A percentile compares a stretch with the other conserved stretches of the same genome.
phyloP scores from a whole-genome alignment of 805 yeast species.

The Sugiyamaella lignohabitans region DNA sequence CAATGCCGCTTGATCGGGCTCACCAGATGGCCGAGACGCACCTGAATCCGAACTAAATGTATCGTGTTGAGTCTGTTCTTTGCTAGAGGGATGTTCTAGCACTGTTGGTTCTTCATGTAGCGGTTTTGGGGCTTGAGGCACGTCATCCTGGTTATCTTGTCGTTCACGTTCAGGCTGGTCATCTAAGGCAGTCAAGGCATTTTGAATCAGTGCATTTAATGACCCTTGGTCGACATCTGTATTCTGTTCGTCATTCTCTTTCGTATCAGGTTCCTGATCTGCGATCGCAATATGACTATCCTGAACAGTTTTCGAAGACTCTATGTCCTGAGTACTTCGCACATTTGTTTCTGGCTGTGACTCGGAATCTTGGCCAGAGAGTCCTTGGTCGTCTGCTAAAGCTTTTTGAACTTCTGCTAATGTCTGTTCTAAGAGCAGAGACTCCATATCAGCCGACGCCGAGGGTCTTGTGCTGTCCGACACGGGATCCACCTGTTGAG shows the following conservation, averaged over 20 bases:
- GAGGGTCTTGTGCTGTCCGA: no score
- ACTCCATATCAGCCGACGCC: not conserved
- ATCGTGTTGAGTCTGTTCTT: not conserved
- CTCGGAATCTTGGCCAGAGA: not conserved
- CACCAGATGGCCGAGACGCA: not conserved
- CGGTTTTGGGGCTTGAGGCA: not conserved
- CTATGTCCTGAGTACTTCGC: not conserved
- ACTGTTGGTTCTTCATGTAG: not conserved
- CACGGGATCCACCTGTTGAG: no score
- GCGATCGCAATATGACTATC: not conserved
- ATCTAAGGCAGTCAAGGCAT: not conserved
- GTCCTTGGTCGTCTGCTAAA: not conserved
- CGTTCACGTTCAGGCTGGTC: not conserved
- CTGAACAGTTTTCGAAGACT: not conserved
- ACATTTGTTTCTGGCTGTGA: not conserved
- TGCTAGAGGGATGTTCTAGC: not conserved
- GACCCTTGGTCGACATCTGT: not conserved
- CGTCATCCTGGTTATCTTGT: no score
- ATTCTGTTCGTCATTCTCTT: not conserved
- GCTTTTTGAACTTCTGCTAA: not conserved
- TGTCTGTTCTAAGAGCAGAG: not conserved
- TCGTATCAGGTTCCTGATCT: not conserved
- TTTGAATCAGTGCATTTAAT: not conserved
- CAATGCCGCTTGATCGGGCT: not conserved
- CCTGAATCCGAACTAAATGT: not conserved